These are phyloP conservation scores for Volvariella surrecta DNA, from an alignment of 1,284 basidiomycete genomes.

Conservation along the genomic window DNA sequence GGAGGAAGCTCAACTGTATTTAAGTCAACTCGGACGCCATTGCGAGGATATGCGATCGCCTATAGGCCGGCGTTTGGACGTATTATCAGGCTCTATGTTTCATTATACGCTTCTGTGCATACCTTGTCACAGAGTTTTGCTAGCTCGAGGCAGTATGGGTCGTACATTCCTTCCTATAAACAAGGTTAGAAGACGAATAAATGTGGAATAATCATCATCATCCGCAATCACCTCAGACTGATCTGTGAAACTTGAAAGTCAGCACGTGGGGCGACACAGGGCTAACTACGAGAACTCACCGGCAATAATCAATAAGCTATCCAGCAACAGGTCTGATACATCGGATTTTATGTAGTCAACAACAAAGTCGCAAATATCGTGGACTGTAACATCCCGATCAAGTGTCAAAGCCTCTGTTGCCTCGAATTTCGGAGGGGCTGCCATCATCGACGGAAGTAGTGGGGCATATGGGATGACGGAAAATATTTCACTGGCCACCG, in stretches of 20 bases:
- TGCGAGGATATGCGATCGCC: conserved; percentile 58
- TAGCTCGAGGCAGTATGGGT: conserved; percentile 52
- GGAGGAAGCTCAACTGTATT: conserved; percentile 31
- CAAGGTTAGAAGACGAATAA: conserved; percentile 4
- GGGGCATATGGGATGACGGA: conserved; percentile 41
- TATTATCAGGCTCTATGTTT: neutral
- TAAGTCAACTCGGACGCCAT: conserved; percentile 59
- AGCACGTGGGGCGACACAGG: neutral
- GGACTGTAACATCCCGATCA: conserved; percentile 49
- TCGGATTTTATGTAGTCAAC: conserved; percentile 80
- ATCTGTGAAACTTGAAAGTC: conserved; percentile 29
- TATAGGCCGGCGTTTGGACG: conserved; percentile 1
- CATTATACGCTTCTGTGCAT: conserved; percentile 3
- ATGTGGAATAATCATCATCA: neutral
- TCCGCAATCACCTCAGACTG: conserved; percentile 57
- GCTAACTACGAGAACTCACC: conserved; percentile 29
- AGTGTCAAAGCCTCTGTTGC: conserved; percentile 31
- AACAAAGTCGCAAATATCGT: conserved; percentile 76
- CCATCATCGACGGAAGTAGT: conserved; percentile 40
- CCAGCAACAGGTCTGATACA: conserved; percentile 62
- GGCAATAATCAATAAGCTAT: conserved; percentile 66
- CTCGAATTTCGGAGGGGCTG: conserved; percentile 46
- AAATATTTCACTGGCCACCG: conserved; percentile 51
- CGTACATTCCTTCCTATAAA: conserved; percentile 53
- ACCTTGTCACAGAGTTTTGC: conserved; percentile 56